A percentile compares a stretch with the other conserved stretches of the same genome.
These are phyloP conservation scores for Tuber calosporum DNA, from an alignment of 495 filamentous ascomycete species.

Conservation along the genomic window DNA sequence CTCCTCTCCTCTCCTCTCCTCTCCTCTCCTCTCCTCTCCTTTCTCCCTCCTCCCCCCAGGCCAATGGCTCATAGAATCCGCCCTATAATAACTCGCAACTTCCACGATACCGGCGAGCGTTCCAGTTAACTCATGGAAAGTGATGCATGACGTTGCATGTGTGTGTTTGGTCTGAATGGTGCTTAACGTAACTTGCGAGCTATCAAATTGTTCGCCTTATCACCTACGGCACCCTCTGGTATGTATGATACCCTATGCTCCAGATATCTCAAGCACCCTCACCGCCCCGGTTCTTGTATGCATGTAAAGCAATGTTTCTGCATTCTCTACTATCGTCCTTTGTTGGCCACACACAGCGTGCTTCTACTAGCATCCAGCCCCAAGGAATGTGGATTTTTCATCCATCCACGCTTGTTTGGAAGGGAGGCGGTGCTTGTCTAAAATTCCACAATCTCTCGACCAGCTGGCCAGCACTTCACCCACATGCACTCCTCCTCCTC, in stretches of 20 bases:
- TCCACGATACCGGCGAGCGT: background rate
- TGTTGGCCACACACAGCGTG: background rate
- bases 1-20: background rate
- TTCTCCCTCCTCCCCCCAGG: background rate
- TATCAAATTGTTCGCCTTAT: background rate
- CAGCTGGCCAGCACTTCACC: slow-evolving; percentile 17
- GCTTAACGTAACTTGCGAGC: background rate
- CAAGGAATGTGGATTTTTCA: slow-evolving; percentile 19
- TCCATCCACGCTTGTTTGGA: slow-evolving; percentile 20
- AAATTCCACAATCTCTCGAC: slow-evolving; percentile 16
- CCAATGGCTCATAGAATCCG: background rate
- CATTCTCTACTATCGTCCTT: background rate
- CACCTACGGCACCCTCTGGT: background rate
- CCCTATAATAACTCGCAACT: background rate
- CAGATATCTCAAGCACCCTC: background rate
- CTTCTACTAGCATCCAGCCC: slow-evolving; percentile 10
- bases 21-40: background rate
- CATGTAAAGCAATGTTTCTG: background rate
- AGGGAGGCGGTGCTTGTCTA: slow-evolving; percentile 7
- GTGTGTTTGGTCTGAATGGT: background rate
- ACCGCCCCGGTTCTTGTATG: background rate
- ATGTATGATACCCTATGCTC: too few relatives aligned
- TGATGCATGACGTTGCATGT: background rate
- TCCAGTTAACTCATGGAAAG: background rate
- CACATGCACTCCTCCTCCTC: slow-evolving; percentile 4